Percentiles rank a stretch among this genome's conserved stretches.
These are phyloP conservation scores for Dryas alaskensis DNA, from an alignment of 306 rosid species.

Conservation along the genomic window DNA sequence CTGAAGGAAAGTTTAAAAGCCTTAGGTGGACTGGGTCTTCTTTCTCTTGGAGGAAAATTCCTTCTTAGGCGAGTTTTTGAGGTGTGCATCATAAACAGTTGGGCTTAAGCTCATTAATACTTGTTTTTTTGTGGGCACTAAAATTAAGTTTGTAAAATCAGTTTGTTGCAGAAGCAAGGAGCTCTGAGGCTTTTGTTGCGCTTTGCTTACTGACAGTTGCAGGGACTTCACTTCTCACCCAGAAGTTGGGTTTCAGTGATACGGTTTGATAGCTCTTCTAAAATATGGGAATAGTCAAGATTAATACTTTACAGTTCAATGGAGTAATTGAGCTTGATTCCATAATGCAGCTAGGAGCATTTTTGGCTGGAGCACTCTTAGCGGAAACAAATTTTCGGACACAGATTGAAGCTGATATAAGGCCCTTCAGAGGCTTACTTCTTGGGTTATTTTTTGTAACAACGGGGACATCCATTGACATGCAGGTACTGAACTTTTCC, in stretches of 20 bases:
- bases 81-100: conserved; percentile 44
- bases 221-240: conserved; percentile 89
- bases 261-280: conserved; percentile 55
- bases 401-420: conserved; percentile 99
- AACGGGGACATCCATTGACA: conserved; percentile 91
- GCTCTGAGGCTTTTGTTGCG: conserved; percentile 99
- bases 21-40: conserved; percentile 87
- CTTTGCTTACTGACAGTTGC: conserved; percentile 96
- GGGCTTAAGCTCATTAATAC: conserved; percentile 17
- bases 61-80: conserved; percentile 94
- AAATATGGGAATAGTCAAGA: conserved; percentile 8
- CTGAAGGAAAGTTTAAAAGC: conserved; percentile 95
- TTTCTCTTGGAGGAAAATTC: conserved; percentile 89
- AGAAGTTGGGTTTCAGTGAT: conserved; percentile 96
- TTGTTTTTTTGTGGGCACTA: conserved; percentile 26
- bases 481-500: conserved; percentile 47
- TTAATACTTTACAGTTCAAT: background rate
- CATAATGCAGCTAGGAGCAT: conserved; percentile 90
- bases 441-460: conserved; percentile 91
- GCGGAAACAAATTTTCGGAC: conserved; percentile 99
- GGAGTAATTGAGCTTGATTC: conserved; percentile 24
- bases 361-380: conserved; percentile 94
- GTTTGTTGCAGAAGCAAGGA: conserved; percentile 99
- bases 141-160: conserved; percentile 47
- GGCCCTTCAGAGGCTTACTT: conserved; percentile 97